Percentiles rank a stretch among this genome's conserved stretches.
Evolutionary conservation across 1,284 basidiomycete genomes (phyloP).

Genomic region (Schizopora paradoxa): DNA sequence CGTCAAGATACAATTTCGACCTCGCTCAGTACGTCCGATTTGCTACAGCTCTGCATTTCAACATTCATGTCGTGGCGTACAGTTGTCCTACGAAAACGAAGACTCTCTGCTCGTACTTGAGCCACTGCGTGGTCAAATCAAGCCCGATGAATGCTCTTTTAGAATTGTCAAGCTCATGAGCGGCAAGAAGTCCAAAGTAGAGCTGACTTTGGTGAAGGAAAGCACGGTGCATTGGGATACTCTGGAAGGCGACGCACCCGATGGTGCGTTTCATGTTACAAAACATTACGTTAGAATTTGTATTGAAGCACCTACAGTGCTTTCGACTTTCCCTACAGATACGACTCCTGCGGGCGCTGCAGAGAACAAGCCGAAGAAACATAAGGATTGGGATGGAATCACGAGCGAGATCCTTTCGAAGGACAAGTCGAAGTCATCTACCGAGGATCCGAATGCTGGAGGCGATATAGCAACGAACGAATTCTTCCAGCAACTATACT

Average conservation of each 20-base stretch:
- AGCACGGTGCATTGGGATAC: conserved; percentile 66
- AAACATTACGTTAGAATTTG: conserved; percentile 9
- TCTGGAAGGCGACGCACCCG: conserved; percentile 68
- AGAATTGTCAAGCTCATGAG: conserved; percentile 74
- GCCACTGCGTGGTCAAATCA: conserved; percentile 79
- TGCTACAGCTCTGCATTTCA: conserved; percentile 7
- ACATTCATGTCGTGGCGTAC: conserved; percentile 9
- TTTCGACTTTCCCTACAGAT: conserved; percentile 28
- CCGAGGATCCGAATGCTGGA: conserved; percentile 79
- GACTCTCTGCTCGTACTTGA: conserved; percentile 59
- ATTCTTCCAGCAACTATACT: conserved; percentile 84
- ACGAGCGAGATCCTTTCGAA: conserved; percentile 57
- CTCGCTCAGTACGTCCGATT: conserved; percentile 47
- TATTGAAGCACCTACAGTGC: conserved; percentile 22
- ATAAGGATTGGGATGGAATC: conserved; percentile 82
- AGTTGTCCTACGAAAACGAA: conserved; percentile 60
- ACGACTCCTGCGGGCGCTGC: conserved; percentile 17
- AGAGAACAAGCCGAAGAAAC: conserved; percentile 35
- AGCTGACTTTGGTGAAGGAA: conserved; percentile 63
- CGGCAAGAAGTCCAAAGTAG: too few species aligned
- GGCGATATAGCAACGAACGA: conserved; percentile 72
- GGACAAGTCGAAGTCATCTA: conserved; percentile 57
- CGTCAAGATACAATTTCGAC: conserved; percentile 60
- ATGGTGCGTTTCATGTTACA: conserved; percentile 45
- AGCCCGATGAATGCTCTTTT: conserved; percentile 55